Base-by-base conservation (phyloP, 2,329 filamentous ascomycete genomes). In the Claviceps humidiphila region DNA sequence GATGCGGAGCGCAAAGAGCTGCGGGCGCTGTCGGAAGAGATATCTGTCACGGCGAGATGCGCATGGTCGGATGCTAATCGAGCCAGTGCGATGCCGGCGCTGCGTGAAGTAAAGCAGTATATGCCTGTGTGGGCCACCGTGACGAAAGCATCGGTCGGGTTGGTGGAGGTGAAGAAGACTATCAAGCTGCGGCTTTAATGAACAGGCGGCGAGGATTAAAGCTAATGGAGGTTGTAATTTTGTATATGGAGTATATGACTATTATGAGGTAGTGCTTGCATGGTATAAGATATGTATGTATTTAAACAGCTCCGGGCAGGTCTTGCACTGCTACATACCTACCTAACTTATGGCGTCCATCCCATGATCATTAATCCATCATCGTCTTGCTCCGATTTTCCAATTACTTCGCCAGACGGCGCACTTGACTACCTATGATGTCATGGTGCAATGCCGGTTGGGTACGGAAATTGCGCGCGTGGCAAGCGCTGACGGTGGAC, bases 61-160 rank as follows among this genome's bases (percentile, higher is more conserved):
- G 72, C 87, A 37, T 97, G 90, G 89, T 89, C 85, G 60, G 93
- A 98, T 69, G 82, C 80, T 45, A 96, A 96, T 61, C 70, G 72
- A 39, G 67, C 69, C 2, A 84, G 80, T 3, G 74, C 75, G 1
- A 89, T 97, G 47, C 90, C 91, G 0, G 90, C 90, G 1, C 77
- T 91, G 50, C 85, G 93, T 59, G 90, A 97, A 68, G 74, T 87
- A 48, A 72, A 78, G 58, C 77, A 82, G 64, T 96, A 82, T 68
- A 76, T 82, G 58, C 93, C 93, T 0, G 71, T 74, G 4, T 98
- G 93, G 93, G 81, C 82, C 6, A 82, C 84, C 9, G 73, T 89
- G 30, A 82, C 82, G 4, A 96, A 95, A 70, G 69, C 80, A 56
- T 74, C 74, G 26, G 85, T 89, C 68, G 90, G 88, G 1, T 68